These are phyloP conservation scores for Pichia phayaonensis DNA, from an alignment of 805 yeast genomes.

Conservation along the genomic window DNA sequence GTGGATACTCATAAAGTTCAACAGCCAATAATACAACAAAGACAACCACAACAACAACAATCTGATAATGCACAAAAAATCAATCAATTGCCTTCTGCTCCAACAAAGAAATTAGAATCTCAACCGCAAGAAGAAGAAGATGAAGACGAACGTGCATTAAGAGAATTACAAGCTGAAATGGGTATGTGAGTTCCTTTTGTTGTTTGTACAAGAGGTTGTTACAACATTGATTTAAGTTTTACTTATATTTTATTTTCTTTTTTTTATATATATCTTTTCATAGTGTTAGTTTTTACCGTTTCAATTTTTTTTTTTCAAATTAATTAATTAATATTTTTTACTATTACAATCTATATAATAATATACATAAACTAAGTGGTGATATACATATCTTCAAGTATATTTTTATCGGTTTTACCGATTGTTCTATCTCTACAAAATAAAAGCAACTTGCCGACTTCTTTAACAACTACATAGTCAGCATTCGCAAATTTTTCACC, in stretches of 20 bases:
- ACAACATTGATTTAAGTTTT: background rate
- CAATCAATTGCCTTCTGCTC: constrained; percentile 40
- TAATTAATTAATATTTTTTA: background rate
- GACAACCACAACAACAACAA: constrained; percentile 5
- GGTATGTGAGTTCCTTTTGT: constrained; percentile 46
- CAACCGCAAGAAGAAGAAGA: constrained; percentile 62
- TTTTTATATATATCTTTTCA: background rate
- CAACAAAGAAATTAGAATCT: constrained; percentile 34
- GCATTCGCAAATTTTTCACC: constrained; percentile 33
- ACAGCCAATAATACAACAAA: constrained; percentile 6
- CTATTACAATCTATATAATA: background rate
- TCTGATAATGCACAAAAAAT: constrained; percentile 6
- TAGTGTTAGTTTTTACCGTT: background rate
- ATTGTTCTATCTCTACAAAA: constrained; percentile 49
- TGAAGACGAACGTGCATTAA: constrained; percentile 77
- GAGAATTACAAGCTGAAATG: constrained; percentile 80
- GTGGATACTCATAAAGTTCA: constrained; percentile 9
- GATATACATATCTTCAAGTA: constrained; percentile 45
- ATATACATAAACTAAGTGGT: constrained; percentile 4
- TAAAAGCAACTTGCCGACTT: constrained; percentile 43
- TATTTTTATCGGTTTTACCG: constrained; percentile 36
- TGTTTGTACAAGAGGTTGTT: background rate
- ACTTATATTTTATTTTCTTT: background rate
- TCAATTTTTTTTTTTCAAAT: constrained; percentile 16
- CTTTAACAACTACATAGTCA: constrained; percentile 52